Evolutionary conservation across 116 monocot genomes (phyloP).

Genomic region (Trichopus zeylanicus): DNA sequence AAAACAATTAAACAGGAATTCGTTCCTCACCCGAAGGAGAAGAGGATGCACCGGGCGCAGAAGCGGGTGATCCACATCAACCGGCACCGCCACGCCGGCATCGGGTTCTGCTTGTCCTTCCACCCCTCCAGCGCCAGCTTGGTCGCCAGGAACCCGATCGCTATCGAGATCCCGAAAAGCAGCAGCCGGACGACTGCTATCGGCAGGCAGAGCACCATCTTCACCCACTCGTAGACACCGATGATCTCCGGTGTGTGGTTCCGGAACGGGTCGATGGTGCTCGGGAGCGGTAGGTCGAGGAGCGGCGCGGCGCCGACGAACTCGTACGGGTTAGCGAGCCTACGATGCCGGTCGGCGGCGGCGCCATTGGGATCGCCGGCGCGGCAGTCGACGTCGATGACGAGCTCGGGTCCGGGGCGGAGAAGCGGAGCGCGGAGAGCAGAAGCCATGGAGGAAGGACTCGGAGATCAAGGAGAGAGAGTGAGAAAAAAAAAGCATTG

Average conservation of each 20-base stretch:
- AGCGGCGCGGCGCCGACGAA: constrained; percentile 33
- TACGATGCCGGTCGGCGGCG: neutral
- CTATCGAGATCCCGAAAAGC: constrained; percentile 56
- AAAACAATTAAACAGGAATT: neutral
- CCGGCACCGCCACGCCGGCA: constrained; percentile 61
- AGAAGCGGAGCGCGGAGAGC: neutral
- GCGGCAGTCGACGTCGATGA: neutral
- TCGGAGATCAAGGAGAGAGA: neutral
- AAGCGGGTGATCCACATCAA: constrained; percentile 83
- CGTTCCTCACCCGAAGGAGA: constrained; percentile 67
- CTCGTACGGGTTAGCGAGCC: constrained; percentile 43
- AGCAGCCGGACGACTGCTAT: constrained; percentile 39
- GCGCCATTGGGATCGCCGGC: constrained; percentile 4
- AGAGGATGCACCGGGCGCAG: constrained; percentile 68
- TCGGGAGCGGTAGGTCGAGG: constrained; percentile 8
- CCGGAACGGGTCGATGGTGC: constrained; percentile 66
- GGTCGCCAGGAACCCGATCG: constrained; percentile 64
- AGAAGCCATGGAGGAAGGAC: neutral
- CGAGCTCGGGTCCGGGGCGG: neutral
- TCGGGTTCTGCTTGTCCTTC: constrained; percentile 58
- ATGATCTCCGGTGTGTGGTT: constrained; percentile 49
- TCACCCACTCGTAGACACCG: constrained; percentile 63
- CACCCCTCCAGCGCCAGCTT: constrained; percentile 61
- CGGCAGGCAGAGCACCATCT: constrained; percentile 47
- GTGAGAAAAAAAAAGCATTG: neutral